Evolutionary conservation across 441 rosid species (phyloP), one percentile per base, ranked within the genome.

Genomic region (Theobroma grandiflorum): DNA sequence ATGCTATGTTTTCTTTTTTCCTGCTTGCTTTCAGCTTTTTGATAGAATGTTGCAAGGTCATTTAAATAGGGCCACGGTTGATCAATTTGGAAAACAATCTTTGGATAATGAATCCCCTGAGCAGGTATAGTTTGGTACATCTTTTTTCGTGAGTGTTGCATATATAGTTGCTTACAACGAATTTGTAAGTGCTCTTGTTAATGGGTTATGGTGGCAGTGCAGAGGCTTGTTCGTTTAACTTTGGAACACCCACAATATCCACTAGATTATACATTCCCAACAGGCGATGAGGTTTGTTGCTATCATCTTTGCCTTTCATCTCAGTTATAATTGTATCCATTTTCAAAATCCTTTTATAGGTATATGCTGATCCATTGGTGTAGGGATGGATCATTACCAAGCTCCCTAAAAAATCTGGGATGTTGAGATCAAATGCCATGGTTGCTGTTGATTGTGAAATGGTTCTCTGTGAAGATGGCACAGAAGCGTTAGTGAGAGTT

Each of bases 361-460:
- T 49, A 40, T 57, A 42, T 20, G 10, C 10, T 43, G 8, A 37
- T 52, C 10, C n/a, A 4, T 49, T 72, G 74, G 52, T 26, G 86
- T 88, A 94, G 98, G 96, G 83, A 38, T 96, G 99, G 99, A 82
- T 88, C 70, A 89, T 90, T 49, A 88, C 88, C 14, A 89, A 88
- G 81, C 65, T 80, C 66, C 83, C 88, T 70, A 85, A 86, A 73
- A 87, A 73, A 76, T 84, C 91, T 35, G 87, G 86, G 90, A 80
- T 76, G 81, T 62, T 82, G 79, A 85, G 59, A 43, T 88, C 90
- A 14, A 90, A 85, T 22, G 38, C 65, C 31, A 85, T 97, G 85
- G 22, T 89, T 78, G 95, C 98, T 73, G 87, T 97, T 81, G 98
- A 97, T 82, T 97, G 99, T 86, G 99, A 95, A 93, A 97, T 97